Conservation (phyloP, 306 rosid genomes). For the Quillaja saponaria region DNA sequence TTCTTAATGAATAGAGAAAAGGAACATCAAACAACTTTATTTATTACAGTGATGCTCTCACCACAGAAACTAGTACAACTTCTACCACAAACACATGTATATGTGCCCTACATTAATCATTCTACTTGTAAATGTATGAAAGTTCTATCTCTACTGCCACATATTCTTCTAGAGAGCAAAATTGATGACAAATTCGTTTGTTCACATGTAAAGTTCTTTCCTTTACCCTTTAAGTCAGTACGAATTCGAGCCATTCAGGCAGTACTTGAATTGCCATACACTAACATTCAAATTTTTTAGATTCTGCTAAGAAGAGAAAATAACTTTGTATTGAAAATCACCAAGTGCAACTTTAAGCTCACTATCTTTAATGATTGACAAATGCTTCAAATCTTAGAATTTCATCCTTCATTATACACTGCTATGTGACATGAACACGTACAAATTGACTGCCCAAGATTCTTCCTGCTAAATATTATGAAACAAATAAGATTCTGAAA, state of each 20-base stretch:
- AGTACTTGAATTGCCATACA: no score
- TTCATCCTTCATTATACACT: neutral
- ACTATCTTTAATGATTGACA: constrained; percentile 2
- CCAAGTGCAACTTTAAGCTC: constrained; percentile 2
- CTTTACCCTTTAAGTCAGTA: neutral
- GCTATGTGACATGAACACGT: neutral
- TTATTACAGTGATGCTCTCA: neutral
- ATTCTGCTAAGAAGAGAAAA: no score
- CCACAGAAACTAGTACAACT: neutral
- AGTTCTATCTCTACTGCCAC: neutral
- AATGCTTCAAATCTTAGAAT: constrained; percentile 7
- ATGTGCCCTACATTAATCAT: no score
- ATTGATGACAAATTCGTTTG: neutral
- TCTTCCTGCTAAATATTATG: neutral
- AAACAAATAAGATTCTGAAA: constrained; percentile 17
- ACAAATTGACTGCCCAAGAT: constrained; percentile 6
- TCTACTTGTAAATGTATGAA: no score
- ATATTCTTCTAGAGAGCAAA: constrained; percentile 2
- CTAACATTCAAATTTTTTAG: no score
- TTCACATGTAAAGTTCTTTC: neutral
- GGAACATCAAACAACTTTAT: no score
- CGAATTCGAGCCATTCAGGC: neutral
- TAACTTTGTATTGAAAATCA: constrained; percentile 9
- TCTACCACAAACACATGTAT: neutral
- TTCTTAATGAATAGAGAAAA: no score